Percentiles rank a stretch among this genome's conserved stretches.
Evolutionary conservation across 345 rosid genomes (phyloP).

Genomic region (Anastatica hierochuntica): DNA sequence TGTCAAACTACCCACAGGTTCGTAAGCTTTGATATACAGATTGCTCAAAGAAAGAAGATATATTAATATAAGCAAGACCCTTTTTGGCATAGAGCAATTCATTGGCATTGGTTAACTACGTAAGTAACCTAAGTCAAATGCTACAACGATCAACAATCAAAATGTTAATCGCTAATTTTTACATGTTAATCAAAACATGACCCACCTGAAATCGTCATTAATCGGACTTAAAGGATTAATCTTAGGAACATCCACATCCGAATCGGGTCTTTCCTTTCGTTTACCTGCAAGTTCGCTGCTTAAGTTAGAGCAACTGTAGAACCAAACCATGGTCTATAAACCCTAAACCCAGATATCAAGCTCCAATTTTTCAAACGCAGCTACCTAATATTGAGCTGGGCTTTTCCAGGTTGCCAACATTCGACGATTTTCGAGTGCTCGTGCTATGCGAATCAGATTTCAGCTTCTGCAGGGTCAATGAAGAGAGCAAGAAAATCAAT

Average conservation of each 20-base stretch:
- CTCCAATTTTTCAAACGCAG: background rate
- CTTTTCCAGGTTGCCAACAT: conserved; percentile 21
- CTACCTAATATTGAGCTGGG: conserved; percentile 47
- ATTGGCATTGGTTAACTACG: background rate
- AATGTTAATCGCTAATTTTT: too few species aligned
- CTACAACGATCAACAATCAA: background rate
- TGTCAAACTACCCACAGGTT: conserved; percentile 51
- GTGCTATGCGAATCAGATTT: conserved; percentile 27
- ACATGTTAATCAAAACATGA: background rate
- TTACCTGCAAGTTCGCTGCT: conserved; percentile 41
- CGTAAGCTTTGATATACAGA: conserved; percentile 4
- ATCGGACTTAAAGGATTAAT: conserved; percentile 48
- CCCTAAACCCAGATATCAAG: conserved; percentile 3
- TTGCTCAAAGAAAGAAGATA: background rate
- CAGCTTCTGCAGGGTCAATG: conserved; percentile 43
- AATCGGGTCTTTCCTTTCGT: conserved; percentile 61
- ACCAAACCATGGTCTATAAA: conserved; percentile 9
- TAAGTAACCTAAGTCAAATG: background rate
- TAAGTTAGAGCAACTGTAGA: background rate
- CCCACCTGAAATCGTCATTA: conserved; percentile 68
- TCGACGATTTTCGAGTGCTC: conserved; percentile 20
- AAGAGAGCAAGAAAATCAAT: background rate
- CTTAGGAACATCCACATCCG: conserved; percentile 35
- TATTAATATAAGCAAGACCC: background rate
- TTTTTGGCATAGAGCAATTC: too few species aligned